Evolutionary conservation across 202 grass and related monocot species (phyloP), one percentile per base, ranked within the genome.

Genomic region (Zoysia matrella): DNA sequence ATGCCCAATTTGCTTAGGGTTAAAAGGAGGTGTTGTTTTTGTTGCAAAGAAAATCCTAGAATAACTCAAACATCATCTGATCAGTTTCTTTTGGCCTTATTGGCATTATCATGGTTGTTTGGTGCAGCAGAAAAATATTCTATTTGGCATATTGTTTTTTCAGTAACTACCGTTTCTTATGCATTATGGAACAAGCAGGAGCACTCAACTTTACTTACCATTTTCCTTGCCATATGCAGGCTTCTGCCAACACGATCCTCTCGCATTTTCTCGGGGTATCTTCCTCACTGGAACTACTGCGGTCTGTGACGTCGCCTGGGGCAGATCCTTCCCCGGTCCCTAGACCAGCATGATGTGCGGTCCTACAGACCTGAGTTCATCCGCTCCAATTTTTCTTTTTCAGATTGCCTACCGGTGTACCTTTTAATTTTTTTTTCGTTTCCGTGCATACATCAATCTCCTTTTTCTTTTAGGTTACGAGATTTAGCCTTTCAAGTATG

Each of bases 191-290:
- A 41, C 39, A 42, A 13, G 47, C 47, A 64, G 14, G 68, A 69
- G 0, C 43, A 74, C 12, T 49, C 3, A 16, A 48, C 41, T 58
- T 46, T 43, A 44, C 55, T 64, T 60, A 40, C 0, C 12, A 42
- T 68, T 67, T 70, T 73, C 74, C 6, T 67, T 2, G 3, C 74
- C 41, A 50, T 86, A 56, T 10, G 42, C 88, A 93, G 95, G 90
- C 95, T 81, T 95, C 90, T 88, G 92, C 82, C 47, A 98, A 95
- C 48, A 90, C 90, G 3, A 91, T 98, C 52, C 89, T 93, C 63
- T 95, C 95, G 3, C 96, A 98, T 88, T 93, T 98, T 66, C 74
- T 95, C 45, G 96, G 96, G 42, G 72, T 95, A 30, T 90, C 78
- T 15, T 93, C 66, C 87, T 91, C 90, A 43, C 80, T 98, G 58